Percentiles rank a stretch among this genome's conserved stretches.
Conservation (phyloP, 129 eudicot genomes). For the Gnaphalium uliginosum region DNA sequence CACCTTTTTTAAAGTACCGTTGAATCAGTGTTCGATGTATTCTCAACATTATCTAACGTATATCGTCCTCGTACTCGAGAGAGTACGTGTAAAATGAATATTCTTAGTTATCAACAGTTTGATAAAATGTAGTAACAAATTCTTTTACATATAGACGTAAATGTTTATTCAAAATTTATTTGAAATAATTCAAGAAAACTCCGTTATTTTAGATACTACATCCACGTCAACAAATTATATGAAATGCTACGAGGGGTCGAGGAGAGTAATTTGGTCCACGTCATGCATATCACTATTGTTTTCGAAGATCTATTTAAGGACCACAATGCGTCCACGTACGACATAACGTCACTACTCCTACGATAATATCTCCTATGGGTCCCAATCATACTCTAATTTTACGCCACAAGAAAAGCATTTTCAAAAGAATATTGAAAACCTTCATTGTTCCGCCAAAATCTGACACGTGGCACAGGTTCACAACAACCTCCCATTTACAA, state of each 20-base stretch:
- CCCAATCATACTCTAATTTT: constrained; percentile 3
- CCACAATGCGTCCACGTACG: constrained; percentile 23
- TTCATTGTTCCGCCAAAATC: background rate
- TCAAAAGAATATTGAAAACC: background rate
- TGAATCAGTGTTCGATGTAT: too few relatives aligned
- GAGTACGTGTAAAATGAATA: too few relatives aligned
- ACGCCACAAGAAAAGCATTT: constrained; percentile 41
- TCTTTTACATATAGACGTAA: background rate
- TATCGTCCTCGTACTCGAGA: too few relatives aligned
- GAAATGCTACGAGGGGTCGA: background rate
- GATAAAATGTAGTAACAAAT: background rate
- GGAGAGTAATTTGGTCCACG: constrained; percentile 19
- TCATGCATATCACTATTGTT: constrained; percentile 11
- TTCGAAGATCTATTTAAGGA: constrained; percentile 26
- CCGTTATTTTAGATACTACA: background rate
- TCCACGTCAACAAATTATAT: constrained; percentile 13
- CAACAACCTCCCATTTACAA: constrained; percentile 17
- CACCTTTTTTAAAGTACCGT: too few relatives aligned
- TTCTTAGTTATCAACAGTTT: too few relatives aligned
- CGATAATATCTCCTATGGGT: constrained; percentile 25
- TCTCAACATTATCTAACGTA: too few relatives aligned
- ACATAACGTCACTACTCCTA: constrained; percentile 1
- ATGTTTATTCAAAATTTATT: too few relatives aligned
- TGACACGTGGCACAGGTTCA: constrained; percentile 30
- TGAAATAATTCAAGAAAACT: too few relatives aligned